Percentiles rank a stretch among this genome's conserved stretches.
Evolutionary conservation across 768 basidiomycete genomes (phyloP).

Genomic region (Mrakia blollopis): DNA sequence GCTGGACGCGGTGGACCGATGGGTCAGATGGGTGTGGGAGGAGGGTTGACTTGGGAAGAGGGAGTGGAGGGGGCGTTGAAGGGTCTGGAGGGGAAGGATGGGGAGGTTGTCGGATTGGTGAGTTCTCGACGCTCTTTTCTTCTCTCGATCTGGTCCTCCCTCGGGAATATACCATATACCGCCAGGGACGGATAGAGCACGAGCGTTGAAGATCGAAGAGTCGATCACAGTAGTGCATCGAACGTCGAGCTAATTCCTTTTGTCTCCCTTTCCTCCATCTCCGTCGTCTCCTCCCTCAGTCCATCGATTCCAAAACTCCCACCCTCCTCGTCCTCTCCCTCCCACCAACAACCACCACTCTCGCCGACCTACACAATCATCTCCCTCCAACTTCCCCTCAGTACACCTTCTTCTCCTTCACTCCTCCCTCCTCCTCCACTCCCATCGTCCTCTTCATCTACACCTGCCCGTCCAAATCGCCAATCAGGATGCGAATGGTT

Average conservation of each 20-base stretch:
- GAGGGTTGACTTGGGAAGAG: constrained; percentile 26
- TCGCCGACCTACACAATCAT: constrained; percentile 6
- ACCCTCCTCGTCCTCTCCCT: constrained; percentile 15
- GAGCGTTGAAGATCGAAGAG: no score
- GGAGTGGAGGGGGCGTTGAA: constrained; percentile 29
- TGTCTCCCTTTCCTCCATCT: no score
- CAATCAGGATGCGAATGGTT: constrained; percentile 30
- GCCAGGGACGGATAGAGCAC: no score
- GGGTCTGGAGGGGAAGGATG: constrained; percentile 14
- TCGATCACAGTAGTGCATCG: no score
- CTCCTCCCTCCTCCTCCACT: not conserved
- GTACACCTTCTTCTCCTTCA: constrained; percentile 31
- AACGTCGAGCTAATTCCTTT: no score
- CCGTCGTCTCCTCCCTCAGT: not conserved
- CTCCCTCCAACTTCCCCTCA: constrained; percentile 23
- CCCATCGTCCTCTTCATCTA: constrained; percentile 28
- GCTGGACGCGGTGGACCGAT: constrained; percentile 23
- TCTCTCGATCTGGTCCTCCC: no score
- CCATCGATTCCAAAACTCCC: constrained; percentile 12
- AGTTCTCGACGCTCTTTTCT: not conserved
- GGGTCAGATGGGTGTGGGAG: constrained; percentile 24
- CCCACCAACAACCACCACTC: not conserved
- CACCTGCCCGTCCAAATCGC: constrained; percentile 24
- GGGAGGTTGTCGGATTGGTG: constrained; percentile 22
- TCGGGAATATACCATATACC: no score